Conservation (phyloP, 345 rosid species). For the Angophora floribunda region DNA sequence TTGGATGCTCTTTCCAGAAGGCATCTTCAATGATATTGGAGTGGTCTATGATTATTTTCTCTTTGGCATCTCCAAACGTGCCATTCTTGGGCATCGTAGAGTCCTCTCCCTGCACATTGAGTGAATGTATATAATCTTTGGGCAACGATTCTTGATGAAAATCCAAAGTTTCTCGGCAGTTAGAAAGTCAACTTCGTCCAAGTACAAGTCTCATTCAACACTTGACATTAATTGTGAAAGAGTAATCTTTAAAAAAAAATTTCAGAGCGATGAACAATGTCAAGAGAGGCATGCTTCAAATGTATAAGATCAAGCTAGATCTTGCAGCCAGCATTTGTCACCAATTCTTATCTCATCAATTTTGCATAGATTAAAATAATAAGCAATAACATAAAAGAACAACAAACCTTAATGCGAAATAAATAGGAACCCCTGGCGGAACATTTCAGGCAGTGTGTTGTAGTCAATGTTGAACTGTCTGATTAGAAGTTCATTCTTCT, state of each 20-base stretch:
- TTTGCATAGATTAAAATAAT: neutral
- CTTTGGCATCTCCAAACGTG: neutral
- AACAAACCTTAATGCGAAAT: constrained; percentile 31
- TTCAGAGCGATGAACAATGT: neutral
- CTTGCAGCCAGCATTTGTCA: neutral
- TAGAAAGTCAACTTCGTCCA: neutral
- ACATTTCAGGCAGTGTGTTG: constrained; percentile 42
- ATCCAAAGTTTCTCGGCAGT: neutral
- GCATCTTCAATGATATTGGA: constrained; percentile 52
- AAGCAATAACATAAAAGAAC: neutral
- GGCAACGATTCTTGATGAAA: neutral
- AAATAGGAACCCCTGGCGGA: constrained; percentile 73
- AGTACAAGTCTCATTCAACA: neutral
- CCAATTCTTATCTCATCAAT: neutral
- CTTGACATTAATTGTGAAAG: neutral
- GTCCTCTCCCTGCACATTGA: constrained; percentile 14
- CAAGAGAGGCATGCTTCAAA: neutral
- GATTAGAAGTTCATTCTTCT: constrained; percentile 63
- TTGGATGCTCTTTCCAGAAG: constrained; percentile 57
- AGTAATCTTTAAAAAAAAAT: neutral
- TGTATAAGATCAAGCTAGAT: neutral
- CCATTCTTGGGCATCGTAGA: constrained; percentile 6
- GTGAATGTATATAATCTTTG: neutral
- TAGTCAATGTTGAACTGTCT: constrained; percentile 62
- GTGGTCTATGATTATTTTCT: constrained; percentile 24